Base-by-base conservation (phyloP, 441 rosid genomes). In the Erysimum cheiri region DNA sequence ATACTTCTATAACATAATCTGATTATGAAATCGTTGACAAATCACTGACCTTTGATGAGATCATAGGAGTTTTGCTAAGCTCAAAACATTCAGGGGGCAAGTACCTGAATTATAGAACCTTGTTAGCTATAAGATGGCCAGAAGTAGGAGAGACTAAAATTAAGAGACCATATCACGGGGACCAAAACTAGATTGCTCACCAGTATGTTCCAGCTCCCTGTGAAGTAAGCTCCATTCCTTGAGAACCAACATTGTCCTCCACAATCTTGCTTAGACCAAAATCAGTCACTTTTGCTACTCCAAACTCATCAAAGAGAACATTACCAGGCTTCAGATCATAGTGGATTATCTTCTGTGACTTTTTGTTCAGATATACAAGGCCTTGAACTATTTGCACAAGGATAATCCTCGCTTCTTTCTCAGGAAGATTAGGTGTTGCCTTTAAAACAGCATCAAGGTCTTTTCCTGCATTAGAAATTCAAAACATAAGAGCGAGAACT, bases 131-230 rank as follows among this genome's bases (percentile, higher is more conserved):
- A 24, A 8, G 48, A 48, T 35, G 32, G 46, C 49, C 7, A 5
- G 43, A 72, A 46, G 35, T 57, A 29, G 10, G 26, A 73, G 37
- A 29, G 59, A 9, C 35, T 17, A 17, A 5, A 40, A 46, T 8
- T 28, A 71, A 56, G 26, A 33, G 63, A 13, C 8, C n/a, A 43
- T 57, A 35, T 59, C 46, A 55, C 49, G 36, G 19, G 33, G 13
- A 46, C 33, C 8, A 22, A 58, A 70, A 63, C 37, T 73, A 69
- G 57, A 66, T 58, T 32, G 80, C 89, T 85, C 71, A 93, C 99
- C 99, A 96, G 79, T 96, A 93, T 47, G 99, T 96, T 80, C 99
- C 99, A 75, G 99, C 99, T 73, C 98, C 99, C 77, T 93, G 98
- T 67, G 99, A 96, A 44, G 99, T 96, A 73, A 96, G 96, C 77